These are phyloP conservation scores for Xylariaceae sp. DNA, from an alignment of 2,329 filamentous ascomycete species.

Conservation along the genomic window DNA sequence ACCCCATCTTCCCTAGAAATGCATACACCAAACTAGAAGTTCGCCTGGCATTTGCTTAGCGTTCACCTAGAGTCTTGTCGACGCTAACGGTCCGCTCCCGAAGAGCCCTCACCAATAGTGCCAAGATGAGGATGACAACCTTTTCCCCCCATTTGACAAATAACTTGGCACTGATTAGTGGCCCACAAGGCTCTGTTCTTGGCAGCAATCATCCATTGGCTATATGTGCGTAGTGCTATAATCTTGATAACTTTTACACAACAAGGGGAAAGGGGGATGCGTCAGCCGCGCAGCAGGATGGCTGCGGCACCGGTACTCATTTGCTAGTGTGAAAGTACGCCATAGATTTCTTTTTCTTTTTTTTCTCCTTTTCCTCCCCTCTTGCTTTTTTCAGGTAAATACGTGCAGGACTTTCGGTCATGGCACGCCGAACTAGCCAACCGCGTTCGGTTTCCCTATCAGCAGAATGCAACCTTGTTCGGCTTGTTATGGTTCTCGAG, in stretches of 20 bases:
- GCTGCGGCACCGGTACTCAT: conserved; percentile 11
- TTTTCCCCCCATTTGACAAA: conserved; percentile 20
- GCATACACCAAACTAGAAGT: too few species aligned
- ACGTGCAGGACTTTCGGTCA: conserved; percentile 5
- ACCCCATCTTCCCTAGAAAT: too few species aligned
- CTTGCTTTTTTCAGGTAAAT: background rate
- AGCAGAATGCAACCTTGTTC: conserved; percentile 2
- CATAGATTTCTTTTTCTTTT: conserved; percentile 10
- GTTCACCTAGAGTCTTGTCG: too few species aligned
- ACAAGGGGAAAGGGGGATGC: too few species aligned
- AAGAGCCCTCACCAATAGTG: too few species aligned
- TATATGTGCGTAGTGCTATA: too few species aligned
- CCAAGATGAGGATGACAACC: conserved; percentile 1
- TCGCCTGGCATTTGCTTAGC: too few species aligned
- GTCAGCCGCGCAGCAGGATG: conserved; percentile 5
- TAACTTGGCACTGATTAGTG: conserved; percentile 9
- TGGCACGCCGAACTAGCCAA: conserved; percentile 1
- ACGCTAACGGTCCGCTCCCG: too few species aligned
- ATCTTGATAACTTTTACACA: too few species aligned
- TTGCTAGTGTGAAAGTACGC: conserved; percentile 1
- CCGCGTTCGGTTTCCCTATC: background rate
- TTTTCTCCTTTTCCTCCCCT: conserved; percentile 1
- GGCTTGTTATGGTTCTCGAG: too few species aligned
- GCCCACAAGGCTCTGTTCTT: conserved; percentile 13
- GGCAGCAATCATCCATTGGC: background rate